Conservation (phyloP, 2,329 filamentous ascomycete species). For the Nannizziopsis barbatae region DNA sequence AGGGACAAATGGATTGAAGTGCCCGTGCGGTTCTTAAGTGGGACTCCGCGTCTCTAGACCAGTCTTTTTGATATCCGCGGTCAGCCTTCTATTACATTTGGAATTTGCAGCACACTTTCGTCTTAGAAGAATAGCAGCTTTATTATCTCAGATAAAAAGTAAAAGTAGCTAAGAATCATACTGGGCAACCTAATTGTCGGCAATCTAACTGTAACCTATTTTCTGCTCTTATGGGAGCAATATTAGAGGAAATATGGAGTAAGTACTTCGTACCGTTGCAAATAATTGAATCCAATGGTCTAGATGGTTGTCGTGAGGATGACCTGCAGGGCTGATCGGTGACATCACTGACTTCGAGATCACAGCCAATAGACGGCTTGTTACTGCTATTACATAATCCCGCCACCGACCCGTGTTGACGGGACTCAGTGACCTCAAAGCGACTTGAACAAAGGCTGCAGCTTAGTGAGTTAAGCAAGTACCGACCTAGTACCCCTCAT, state of each 20-base stretch:
- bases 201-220: no score
- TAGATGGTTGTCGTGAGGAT: neutral
- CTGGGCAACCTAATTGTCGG: no score
- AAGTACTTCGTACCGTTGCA: no score
- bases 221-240: no score
- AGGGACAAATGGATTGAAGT: constrained; percentile 36
- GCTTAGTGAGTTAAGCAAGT: neutral
- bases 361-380: neutral
- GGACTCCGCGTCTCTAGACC: neutral
- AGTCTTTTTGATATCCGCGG: neutral
- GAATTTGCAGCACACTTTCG: neutral
- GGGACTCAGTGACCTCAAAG: neutral
- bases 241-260: no score
- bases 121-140: no score
- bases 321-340: constrained; percentile 1
- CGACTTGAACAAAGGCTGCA: neutral
- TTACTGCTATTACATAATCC: neutral
- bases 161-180: no score
- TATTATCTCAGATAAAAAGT: no score
- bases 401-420: neutral
- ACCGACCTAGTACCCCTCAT: constrained; percentile 1
- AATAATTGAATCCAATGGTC: no score
- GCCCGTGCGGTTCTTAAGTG: constrained; percentile 20
- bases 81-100: neutral
- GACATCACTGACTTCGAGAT: neutral